These are phyloP conservation scores for Phyllosticta citribraziliensis DNA, from an alignment of 2,329 filamentous ascomycete species.

Conservation along the genomic window DNA sequence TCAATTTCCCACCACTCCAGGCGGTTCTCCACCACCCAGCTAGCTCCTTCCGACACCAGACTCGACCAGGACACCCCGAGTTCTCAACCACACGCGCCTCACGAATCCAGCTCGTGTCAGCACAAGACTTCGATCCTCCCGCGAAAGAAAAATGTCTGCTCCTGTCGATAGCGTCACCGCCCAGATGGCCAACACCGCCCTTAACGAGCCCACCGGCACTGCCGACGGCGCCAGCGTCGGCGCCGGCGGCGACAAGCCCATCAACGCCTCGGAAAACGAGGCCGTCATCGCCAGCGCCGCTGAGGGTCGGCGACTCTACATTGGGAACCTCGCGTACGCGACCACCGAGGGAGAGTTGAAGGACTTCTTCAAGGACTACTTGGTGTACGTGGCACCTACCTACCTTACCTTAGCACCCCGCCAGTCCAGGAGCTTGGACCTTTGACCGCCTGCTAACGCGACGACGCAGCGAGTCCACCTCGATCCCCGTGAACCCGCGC, in stretches of 20 bases:
- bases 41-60: slow-evolving; percentile 19
- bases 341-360: slow-evolving; percentile 99
- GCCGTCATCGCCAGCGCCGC: slow-evolving; percentile 93
- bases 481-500: slow-evolving; percentile 98
- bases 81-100: slow-evolving; percentile 25
- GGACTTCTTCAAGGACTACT: slow-evolving; percentile 99
- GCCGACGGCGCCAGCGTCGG: slow-evolving; percentile 45
- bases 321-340: slow-evolving; percentile 99
- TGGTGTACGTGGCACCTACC: slow-evolving; percentile 65
- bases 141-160: slow-evolving; percentile 70
- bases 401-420: neutral
- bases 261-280: slow-evolving; percentile 68
- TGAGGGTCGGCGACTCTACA: slow-evolving; percentile 98
- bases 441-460: slow-evolving; percentile 16
- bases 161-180: slow-evolving; percentile 68
- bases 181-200: slow-evolving; percentile 55
- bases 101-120: slow-evolving; percentile 38
- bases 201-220: slow-evolving; percentile 47
- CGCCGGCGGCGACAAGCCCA: slow-evolving; percentile 50
- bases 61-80: slow-evolving; percentile 33
- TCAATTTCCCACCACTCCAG: slow-evolving; percentile 40
- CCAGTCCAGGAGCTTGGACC: neutral
- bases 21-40: slow-evolving; percentile 35
- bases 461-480: slow-evolving; percentile 76
- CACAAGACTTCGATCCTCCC: slow-evolving; percentile 36